Conservation (phyloP, 2,329 filamentous ascomycete genomes). For the Pseudovirgaria hyperparasitica region DNA sequence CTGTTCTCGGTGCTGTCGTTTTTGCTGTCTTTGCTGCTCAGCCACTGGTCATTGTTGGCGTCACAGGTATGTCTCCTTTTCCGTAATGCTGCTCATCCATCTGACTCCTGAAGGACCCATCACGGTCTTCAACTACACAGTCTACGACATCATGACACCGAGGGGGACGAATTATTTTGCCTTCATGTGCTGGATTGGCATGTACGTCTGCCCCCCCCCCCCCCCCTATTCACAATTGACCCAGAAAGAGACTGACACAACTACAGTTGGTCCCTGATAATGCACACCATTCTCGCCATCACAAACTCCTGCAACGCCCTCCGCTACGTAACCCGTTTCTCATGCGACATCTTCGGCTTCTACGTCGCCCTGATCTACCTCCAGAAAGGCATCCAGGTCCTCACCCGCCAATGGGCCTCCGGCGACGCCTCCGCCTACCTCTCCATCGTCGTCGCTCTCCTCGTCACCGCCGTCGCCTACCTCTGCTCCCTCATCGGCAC, state of each 20-base stretch:
- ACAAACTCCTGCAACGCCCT: conserved; percentile 81
- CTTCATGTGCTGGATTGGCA: conserved; percentile 86
- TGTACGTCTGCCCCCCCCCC: conserved; percentile 36
- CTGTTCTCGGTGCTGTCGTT: conserved; percentile 69
- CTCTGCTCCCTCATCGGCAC: conserved; percentile 58
- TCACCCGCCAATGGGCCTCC: conserved; percentile 58
- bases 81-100: background rate
- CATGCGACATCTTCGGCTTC: conserved; percentile 88
- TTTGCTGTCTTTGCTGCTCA: conserved; percentile 72
- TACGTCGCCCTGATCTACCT: conserved; percentile 88
- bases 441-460: conserved; percentile 60
- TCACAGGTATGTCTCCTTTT: conserved; percentile 47
- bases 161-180: conserved; percentile 70
- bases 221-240: background rate
- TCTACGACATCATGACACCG: conserved; percentile 75
- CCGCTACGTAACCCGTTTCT: conserved; percentile 82
- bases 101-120: conserved; percentile 50
- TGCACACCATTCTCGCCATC: conserved; percentile 73
- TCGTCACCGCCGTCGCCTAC: conserved; percentile 69
- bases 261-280: conserved; percentile 62
- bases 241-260: background rate
- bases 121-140: conserved; percentile 88
- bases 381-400: conserved; percentile 79
- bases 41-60: conserved; percentile 80
- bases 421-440: conserved; percentile 58